Base-by-base conservation (phyloP, 2,329 filamentous ascomycete genomes). In the Cladophialophora psammophila region DNA sequence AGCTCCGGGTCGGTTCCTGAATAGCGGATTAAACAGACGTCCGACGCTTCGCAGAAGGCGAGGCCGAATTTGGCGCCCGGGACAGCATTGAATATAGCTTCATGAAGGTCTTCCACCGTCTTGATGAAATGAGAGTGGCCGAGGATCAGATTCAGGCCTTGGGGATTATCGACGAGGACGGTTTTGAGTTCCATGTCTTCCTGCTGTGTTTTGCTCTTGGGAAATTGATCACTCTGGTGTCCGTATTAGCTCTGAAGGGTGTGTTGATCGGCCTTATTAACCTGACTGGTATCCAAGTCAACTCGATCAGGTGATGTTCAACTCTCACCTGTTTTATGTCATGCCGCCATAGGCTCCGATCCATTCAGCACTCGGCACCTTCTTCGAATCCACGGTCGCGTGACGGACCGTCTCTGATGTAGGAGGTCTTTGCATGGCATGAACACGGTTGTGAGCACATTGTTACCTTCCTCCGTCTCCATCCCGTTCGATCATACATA, bases 101-200 rank as follows among this genome's bases (percentile, higher is more conserved):
- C 54, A 31, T 57, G 54, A 13, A 57, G 54, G 54, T 57, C 54
- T 36, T 57, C 54, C 31, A 57, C 54, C 5, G 54, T 57, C 26
- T 57, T 57, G 54, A 57, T 57, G 15, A 57, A 57, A 36, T 57
- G 54, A 15, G 54, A 34, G 34, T 57, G 54, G 34, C 54, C 54
- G 2, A 57, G 54, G n/a, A 57, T 57, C 18, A 57, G 38, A 10
- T 57, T 57, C 13, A 57, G 54, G 54, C 38, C 38, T 20, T 35
- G 18, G 10, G 34, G 54, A n/a, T 57, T 38, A 36, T 38, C 20
- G 54, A 57, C 38, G 10, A 20, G 54, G 7, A 57, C 13, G 32
- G 54, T 57, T 38, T 36, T 57, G 54, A 57, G 54, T 18, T 57
- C 54, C 54, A 57, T 57, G 34, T 18, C 18, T 50, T 20, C 7